Percentiles rank a stretch among this genome's conserved stretches.
Conservation (phyloP, 2,329 filamentous ascomycete genomes). For the Dothideomycetidae sp. region DNA sequence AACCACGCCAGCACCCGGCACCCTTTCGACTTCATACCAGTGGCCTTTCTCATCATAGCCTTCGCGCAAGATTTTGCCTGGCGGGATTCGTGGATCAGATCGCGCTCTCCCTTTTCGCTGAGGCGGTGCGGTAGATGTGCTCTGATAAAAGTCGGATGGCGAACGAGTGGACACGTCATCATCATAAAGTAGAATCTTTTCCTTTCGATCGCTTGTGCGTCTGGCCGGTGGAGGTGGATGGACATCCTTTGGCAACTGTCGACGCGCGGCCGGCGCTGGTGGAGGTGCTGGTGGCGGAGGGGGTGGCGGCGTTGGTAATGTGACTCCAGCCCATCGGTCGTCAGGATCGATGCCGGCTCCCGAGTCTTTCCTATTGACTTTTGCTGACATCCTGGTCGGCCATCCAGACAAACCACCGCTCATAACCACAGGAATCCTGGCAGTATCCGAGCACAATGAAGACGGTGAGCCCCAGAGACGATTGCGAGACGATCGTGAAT, state of each 20-base stretch:
- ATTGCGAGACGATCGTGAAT: neutral
- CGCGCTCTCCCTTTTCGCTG: neutral
- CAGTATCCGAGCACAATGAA: too few species aligned
- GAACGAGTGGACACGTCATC: neutral
- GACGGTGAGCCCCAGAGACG: too few species aligned
- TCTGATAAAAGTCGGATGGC: neutral
- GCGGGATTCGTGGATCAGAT: neutral
- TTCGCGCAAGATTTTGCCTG: neutral
- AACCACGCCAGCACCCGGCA: neutral
- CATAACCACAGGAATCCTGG: conserved; percentile 1
- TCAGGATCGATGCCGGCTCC: neutral
- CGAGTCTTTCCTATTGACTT: neutral
- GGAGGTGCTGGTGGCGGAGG: too few species aligned
- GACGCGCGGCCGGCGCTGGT: too few species aligned
- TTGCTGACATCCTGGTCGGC: conserved; percentile 4
- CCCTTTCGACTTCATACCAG: neutral
- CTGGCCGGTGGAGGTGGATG: neutral
- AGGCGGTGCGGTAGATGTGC: neutral
- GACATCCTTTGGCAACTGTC: neutral
- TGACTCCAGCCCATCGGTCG: too few species aligned
- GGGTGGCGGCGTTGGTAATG: neutral
- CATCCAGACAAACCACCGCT: conserved; percentile 1
- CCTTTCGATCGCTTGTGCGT: neutral
- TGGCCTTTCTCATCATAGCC: neutral
- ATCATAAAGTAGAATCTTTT: neutral